phyloP scores from a whole-genome alignment of 768 basidiomycete genomes.

The Suillus americanus region DNA sequence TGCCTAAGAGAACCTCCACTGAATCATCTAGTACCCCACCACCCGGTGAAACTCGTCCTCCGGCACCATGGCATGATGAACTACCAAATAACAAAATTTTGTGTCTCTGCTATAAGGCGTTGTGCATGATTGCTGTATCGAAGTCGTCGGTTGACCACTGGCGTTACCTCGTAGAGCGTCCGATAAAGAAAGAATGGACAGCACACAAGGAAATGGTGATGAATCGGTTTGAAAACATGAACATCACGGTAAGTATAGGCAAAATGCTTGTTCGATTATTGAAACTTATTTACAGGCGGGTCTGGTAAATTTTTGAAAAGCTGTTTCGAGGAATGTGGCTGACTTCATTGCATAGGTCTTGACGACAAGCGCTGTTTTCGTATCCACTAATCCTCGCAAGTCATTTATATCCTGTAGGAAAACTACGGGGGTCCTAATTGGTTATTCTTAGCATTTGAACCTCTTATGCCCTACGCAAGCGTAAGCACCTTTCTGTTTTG shows the following conservation, averaged over 20 bases:
- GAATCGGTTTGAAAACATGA: not conserved
- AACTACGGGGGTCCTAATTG: too few species aligned
- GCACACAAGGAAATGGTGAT: not conserved
- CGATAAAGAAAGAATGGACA: not conserved
- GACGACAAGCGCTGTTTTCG: not conserved
- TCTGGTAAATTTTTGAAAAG: not conserved
- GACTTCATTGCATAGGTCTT: not conserved
- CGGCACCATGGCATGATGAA: not conserved
- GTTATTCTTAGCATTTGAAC: not conserved
- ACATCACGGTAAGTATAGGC: not conserved
- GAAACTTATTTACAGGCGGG: not conserved
- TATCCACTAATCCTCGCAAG: not conserved
- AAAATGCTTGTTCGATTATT: not conserved
- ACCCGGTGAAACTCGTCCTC: not conserved
- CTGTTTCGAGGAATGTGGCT: not conserved
- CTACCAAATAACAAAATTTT: not conserved
- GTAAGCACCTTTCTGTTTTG: not conserved
- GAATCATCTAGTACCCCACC: not conserved
- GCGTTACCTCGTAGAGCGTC: not conserved
- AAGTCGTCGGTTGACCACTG: not conserved
- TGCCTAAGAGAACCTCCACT: not conserved
- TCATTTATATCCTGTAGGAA: not conserved
- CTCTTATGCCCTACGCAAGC: not conserved
- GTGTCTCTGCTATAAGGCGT: not conserved
- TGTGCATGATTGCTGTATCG: conserved; percentile 1